These are phyloP conservation scores for Drechslera avenae DNA, from an alignment of 2,329 filamentous ascomycete genomes.

Conservation along the genomic window DNA sequence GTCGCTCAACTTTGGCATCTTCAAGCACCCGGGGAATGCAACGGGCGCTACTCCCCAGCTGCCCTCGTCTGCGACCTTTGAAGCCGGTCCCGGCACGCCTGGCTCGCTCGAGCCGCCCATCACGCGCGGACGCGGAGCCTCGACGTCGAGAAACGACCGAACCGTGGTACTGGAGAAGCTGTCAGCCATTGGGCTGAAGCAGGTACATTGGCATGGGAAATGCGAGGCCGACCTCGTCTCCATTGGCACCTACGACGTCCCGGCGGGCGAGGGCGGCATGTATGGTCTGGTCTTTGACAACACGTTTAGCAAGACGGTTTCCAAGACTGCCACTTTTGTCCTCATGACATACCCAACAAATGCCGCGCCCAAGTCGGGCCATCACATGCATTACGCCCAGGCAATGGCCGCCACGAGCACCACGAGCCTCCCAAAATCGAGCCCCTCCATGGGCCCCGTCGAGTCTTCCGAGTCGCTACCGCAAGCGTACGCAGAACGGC, in stretches of 20 bases:
- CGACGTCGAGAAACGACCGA: conserved; percentile 69
- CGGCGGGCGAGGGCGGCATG: conserved; percentile 78
- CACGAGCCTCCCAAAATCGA: conserved; percentile 46
- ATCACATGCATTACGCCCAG: conserved; percentile 67
- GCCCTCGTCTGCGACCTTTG: conserved; percentile 40
- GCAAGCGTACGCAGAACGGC: conserved; percentile 46
- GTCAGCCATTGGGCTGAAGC: conserved; percentile 65
- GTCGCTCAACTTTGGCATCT: conserved; percentile 96
- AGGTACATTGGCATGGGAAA: conserved; percentile 82
- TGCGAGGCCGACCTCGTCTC: conserved; percentile 96
- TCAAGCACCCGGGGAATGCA: conserved; percentile 88
- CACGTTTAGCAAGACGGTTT: conserved; percentile 89
- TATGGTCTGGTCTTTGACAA: conserved; percentile 98
- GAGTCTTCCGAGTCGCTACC: conserved; percentile 60
- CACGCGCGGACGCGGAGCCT: conserved; percentile 55
- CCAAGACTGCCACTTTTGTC: conserved; percentile 93
- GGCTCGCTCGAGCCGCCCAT: conserved; percentile 58
- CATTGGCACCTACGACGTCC: conserved; percentile 85
- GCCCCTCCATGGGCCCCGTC: conserved; percentile 50
- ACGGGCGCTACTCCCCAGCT: conserved; percentile 53
- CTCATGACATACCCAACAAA: conserved; percentile 91
- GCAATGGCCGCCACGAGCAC: conserved; percentile 57
- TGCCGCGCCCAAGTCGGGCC: conserved; percentile 73
- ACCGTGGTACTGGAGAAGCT: conserved; percentile 72
- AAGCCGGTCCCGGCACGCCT: conserved; percentile 43